These are phyloP conservation scores for Daldinia sp. DNA, from an alignment of 2,329 filamentous ascomycete genomes.

Conservation along the genomic window DNA sequence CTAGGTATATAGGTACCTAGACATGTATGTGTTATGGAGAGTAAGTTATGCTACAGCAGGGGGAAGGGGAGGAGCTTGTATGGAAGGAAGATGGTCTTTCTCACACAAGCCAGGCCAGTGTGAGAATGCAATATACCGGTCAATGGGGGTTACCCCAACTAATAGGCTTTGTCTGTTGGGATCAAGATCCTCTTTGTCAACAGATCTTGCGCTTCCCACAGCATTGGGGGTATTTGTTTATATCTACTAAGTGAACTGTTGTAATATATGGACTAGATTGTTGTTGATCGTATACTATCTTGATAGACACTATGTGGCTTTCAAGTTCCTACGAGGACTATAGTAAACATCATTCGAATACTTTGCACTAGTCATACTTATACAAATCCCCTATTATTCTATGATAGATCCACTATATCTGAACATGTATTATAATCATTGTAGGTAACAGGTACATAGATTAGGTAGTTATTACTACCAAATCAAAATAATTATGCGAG, in stretches of 20 bases:
- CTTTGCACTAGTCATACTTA: neutral
- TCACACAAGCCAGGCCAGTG: neutral
- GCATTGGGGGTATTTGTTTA: neutral
- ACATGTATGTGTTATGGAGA: no score
- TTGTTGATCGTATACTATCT: neutral
- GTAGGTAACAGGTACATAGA: neutral
- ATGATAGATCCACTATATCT: neutral
- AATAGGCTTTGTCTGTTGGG: neutral
- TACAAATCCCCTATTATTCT: neutral
- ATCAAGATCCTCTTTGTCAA: neutral
- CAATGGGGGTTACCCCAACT: neutral
- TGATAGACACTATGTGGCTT: neutral
- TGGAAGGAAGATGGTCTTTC: no score
- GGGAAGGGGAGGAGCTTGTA: no score
- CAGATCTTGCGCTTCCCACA: neutral
- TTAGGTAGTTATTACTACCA: neutral
- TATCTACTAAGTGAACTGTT: neutral
- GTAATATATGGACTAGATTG: neutral
- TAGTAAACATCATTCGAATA: neutral
- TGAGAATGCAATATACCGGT: neutral
- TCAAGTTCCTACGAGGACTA: neutral
- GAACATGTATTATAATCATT: neutral
- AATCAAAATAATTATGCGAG: neutral
- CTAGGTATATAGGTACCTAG: no score
- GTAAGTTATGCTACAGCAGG: no score